phyloP scores from a whole-genome alignment of 129 eudicot species.

The Saposhnikovia divaricata region DNA sequence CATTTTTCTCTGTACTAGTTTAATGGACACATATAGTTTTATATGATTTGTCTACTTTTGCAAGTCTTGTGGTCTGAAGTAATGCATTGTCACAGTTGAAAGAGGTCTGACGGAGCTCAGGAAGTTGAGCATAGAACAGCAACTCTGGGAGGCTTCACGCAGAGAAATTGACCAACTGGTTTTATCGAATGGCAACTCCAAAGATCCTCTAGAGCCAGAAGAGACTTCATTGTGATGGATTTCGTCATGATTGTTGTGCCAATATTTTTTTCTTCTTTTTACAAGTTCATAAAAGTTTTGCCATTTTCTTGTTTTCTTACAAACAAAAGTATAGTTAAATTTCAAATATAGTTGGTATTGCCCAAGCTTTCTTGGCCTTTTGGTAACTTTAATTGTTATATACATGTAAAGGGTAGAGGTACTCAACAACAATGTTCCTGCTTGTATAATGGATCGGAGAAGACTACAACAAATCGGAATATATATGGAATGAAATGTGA shows the following conservation, averaged over 20 bases:
- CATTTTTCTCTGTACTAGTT: not conserved
- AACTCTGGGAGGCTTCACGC: conserved; percentile 97
- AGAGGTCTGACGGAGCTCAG: conserved; percentile 71
- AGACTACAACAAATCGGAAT: not conserved
- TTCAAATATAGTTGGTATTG: not conserved
- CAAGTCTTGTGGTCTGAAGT: conserved; percentile 4
- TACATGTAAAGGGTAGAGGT: not conserved
- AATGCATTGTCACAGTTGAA: conserved; percentile 45
- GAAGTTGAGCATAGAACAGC: conserved; percentile 85
- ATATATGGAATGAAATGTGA: not conserved
- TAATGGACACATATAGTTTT: not conserved
- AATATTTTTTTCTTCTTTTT: not conserved
- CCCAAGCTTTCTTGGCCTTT: not conserved
- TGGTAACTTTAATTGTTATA: not conserved
- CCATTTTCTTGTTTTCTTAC: not conserved
- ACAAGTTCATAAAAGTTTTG: not conserved
- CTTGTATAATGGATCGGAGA: not conserved
- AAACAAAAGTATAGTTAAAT: not conserved
- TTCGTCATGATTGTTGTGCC: not conserved
- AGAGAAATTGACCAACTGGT: conserved; percentile 67
- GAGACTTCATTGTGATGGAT: conserved; percentile 28
- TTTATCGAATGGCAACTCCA: conserved; percentile 30
- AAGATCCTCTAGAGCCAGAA: conserved; percentile 37
- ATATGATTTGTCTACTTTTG: not conserved
- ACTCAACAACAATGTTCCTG: not conserved